A percentile compares a stretch with the other conserved stretches of the same genome.
Evolutionary conservation across 73 alveolate species (phyloP).

Genomic region (Symbiodinium pilosum): DNA sequence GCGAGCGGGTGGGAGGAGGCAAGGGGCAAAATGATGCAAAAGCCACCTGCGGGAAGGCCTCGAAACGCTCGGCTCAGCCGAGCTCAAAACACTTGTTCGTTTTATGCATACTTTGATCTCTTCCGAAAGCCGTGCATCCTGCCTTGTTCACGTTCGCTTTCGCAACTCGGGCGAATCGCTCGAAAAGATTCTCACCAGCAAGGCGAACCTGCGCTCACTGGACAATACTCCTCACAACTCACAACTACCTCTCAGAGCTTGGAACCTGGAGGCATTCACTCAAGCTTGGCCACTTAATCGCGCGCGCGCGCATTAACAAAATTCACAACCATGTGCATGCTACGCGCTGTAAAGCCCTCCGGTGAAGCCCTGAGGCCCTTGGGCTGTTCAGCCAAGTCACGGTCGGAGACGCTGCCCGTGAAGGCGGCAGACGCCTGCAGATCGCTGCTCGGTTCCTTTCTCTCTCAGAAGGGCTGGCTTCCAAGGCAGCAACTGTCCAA

Average conservation of each 20-base stretch:
- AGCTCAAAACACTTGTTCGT: too few relatives aligned
- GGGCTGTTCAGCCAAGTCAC: too few relatives aligned
- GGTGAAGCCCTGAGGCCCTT: not conserved
- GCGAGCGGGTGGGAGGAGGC: not conserved
- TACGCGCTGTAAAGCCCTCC: not conserved
- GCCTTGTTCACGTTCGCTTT: conserved; percentile 94
- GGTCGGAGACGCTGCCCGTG: too few relatives aligned
- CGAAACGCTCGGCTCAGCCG: too few relatives aligned
- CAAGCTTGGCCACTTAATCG: too few relatives aligned
- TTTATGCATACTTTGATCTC: too few relatives aligned
- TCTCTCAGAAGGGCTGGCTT: not conserved
- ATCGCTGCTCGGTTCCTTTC: not conserved
- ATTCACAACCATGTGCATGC: not conserved
- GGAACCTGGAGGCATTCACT: too few relatives aligned
- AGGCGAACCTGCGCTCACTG: conserved; percentile 34
- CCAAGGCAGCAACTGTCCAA: not conserved
- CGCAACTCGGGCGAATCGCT: conserved; percentile 88
- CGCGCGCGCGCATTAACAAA: too few relatives aligned
- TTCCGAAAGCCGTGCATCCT: too few relatives aligned
- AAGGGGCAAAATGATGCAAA: not conserved
- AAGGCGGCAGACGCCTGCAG: not conserved
- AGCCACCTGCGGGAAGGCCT: not conserved
- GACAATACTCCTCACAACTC: too few relatives aligned
- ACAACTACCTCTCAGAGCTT: too few relatives aligned
- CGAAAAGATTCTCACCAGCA: conserved; percentile 74